These are phyloP conservation scores for Primulina huaijiensis DNA, from an alignment of 257 asterid genomes.

Conservation along the genomic window DNA sequence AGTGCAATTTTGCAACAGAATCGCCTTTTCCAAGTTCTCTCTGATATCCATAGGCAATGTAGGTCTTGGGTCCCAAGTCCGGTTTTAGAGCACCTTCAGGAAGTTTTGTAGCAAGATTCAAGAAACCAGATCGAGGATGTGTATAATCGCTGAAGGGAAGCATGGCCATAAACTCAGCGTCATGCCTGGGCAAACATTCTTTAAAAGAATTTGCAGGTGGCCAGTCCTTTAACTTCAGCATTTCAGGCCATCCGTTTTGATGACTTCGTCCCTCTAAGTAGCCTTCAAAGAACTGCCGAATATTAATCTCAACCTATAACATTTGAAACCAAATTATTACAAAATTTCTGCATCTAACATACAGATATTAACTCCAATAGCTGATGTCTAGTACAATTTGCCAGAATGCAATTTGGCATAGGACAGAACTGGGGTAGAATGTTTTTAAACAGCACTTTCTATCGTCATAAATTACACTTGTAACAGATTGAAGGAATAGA, in stretches of 20 bases:
- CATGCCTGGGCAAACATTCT: constrained; percentile 81
- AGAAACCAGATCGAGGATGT: constrained; percentile 55
- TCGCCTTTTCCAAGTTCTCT: constrained; percentile 83
- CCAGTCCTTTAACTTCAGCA: constrained; percentile 88
- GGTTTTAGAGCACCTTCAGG: constrained; percentile 69
- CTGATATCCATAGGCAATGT: constrained; percentile 71
- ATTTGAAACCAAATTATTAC: neutral
- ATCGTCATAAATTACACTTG: neutral
- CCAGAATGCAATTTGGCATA: neutral
- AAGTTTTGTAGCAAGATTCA: constrained; percentile 81
- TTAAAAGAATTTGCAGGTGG: constrained; percentile 72
- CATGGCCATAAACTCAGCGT: constrained; percentile 65
- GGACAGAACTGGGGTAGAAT: neutral
- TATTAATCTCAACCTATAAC: constrained; percentile 68
- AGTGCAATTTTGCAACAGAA: constrained; percentile 77
- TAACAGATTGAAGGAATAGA: neutral
- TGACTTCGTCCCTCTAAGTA: constrained; percentile 67
- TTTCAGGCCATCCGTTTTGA: constrained; percentile 68
- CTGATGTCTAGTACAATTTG: neutral
- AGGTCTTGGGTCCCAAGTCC: constrained; percentile 85
- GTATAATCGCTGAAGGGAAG: constrained; percentile 81
- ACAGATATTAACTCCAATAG: constrained; percentile 3
- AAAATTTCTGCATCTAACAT: neutral
- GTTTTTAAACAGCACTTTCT: neutral
- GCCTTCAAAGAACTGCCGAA: constrained; percentile 71